Conservation (phyloP, 225 moss, liverwort and hornwort species). For the Marchantia polymorpha region DNA sequence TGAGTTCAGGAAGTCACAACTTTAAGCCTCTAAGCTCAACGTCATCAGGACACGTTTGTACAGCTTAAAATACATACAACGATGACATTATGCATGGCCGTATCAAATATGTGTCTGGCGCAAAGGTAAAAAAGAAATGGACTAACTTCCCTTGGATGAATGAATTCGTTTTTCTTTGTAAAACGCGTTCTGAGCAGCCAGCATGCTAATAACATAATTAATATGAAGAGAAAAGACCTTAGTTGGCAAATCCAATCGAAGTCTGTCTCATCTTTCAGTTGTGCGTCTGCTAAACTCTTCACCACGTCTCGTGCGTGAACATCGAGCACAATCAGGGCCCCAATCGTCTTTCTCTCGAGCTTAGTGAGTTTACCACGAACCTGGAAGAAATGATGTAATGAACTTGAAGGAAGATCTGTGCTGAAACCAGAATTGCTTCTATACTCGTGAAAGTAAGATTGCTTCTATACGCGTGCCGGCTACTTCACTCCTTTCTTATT, state of each 20-base stretch:
- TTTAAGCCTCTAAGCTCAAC: background rate
- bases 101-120: background rate
- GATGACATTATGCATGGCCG: background rate
- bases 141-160: background rate
- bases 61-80: background rate
- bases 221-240: slow-evolving; percentile 34
- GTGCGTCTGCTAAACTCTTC: slow-evolving; percentile 69
- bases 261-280: slow-evolving; percentile 64
- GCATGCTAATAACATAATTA: background rate
- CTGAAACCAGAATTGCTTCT: background rate
- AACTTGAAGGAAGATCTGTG: background rate
- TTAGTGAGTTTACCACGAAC: slow-evolving; percentile 65
- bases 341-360: slow-evolving; percentile 75
- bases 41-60: background rate
- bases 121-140: background rate
- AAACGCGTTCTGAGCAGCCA: background rate
- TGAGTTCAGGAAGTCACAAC: too few species aligned
- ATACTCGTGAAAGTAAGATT: background rate
- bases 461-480: too few species aligned
- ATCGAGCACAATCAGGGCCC: slow-evolving; percentile 75
- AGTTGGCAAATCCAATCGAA: slow-evolving; percentile 86
- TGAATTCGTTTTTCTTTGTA: background rate
- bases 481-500: background rate
- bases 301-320: slow-evolving; percentile 74
- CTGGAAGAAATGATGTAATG: slow-evolving; percentile 22